These are phyloP conservation scores for Chlamydomonas reinhardtii DNA, from an alignment of 163 green algal species.

Conservation along the genomic window DNA sequence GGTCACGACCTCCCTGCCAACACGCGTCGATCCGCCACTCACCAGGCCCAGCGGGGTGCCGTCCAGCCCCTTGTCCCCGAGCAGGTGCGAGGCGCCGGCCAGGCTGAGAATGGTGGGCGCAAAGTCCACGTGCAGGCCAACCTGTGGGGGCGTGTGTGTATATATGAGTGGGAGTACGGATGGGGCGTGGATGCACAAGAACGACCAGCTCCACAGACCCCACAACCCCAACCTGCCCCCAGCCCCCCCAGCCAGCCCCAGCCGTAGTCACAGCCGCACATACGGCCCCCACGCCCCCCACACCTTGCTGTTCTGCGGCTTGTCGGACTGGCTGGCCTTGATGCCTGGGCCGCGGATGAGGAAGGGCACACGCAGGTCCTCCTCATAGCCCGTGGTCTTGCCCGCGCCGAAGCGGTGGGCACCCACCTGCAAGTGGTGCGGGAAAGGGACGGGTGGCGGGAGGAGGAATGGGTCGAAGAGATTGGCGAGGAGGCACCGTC, in stretches of 20 bases:
- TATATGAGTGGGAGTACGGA: background rate
- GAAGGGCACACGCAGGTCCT: conserved; percentile 61
- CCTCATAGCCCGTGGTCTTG: conserved; percentile 56
- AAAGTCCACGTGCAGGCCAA: conserved; percentile 47
- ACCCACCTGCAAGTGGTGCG: conserved; percentile 17
- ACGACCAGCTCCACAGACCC: too few relatives aligned
- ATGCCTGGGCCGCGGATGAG: conserved; percentile 56
- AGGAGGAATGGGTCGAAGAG: too few relatives aligned
- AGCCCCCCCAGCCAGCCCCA: too few relatives aligned
- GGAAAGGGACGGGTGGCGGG: too few relatives aligned
- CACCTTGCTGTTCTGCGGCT: conserved; percentile 32
- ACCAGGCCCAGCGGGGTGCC: conserved; percentile 43
- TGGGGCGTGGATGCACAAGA: too few relatives aligned
- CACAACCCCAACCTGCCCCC: too few relatives aligned
- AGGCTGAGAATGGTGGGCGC: conserved; percentile 46
- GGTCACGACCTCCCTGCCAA: too few relatives aligned
- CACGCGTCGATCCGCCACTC: background rate
- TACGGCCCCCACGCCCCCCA: background rate
- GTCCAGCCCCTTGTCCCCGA: conserved; percentile 29
- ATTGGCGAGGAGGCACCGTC: too few relatives aligned
- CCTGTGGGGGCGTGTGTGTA: background rate
- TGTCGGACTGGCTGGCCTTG: conserved; percentile 5
- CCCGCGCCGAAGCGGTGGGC: conserved; percentile 51
- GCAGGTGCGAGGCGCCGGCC: conserved; percentile 10
- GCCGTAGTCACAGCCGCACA: too few relatives aligned